A percentile compares a stretch with the other conserved stretches of the same genome.
These are phyloP conservation scores for Stentor roeselii DNA, from an alignment of 73 alveolate species.

Conservation along the genomic window DNA sequence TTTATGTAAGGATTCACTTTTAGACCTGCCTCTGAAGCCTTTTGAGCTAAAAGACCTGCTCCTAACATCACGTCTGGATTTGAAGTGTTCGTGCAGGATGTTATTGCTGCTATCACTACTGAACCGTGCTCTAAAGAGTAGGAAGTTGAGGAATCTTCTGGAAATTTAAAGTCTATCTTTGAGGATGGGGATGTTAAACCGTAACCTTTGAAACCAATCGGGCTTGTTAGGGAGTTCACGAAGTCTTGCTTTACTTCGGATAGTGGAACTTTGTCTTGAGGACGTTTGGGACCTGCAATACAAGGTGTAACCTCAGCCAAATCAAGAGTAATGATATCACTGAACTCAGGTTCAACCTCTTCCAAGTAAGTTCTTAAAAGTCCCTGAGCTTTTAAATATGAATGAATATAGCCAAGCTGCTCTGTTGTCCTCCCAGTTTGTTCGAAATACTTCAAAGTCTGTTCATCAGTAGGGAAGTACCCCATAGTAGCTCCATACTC, in stretches of 20 bases:
- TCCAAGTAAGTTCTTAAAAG: slow-evolving; percentile 56
- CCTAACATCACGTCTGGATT: slow-evolving; percentile 89
- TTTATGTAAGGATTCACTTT: slow-evolving; percentile 68
- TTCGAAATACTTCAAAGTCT: slow-evolving; percentile 60
- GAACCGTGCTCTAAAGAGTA: slow-evolving; percentile 69
- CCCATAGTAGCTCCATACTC: slow-evolving; percentile 92
- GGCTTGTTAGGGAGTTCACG: slow-evolving; percentile 50
- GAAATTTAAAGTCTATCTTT: background rate
- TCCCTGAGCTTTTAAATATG: slow-evolving; percentile 58
- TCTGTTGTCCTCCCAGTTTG: slow-evolving; percentile 64
- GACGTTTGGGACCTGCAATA: slow-evolving; percentile 84
- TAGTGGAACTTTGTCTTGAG: slow-evolving; percentile 64
- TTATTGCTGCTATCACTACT: slow-evolving; percentile 85
- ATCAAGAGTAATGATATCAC: slow-evolving; percentile 74
- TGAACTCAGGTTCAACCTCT: slow-evolving; percentile 56
- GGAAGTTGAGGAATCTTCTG: background rate
- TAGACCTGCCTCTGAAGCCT: slow-evolving; percentile 82
- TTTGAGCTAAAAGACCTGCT: slow-evolving; percentile 90
- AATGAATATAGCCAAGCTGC: slow-evolving; percentile 46
- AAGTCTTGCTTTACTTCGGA: slow-evolving; percentile 61
- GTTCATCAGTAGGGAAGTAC: slow-evolving; percentile 79
- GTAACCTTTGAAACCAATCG: slow-evolving; percentile 78
- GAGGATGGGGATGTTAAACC: slow-evolving; percentile 44
- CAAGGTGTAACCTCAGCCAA: slow-evolving; percentile 71
- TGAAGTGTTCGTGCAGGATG: slow-evolving; percentile 90